Base-by-base conservation (phyloP, 768 basidiomycete genomes). In the Podaxis carcinomalis region DNA sequence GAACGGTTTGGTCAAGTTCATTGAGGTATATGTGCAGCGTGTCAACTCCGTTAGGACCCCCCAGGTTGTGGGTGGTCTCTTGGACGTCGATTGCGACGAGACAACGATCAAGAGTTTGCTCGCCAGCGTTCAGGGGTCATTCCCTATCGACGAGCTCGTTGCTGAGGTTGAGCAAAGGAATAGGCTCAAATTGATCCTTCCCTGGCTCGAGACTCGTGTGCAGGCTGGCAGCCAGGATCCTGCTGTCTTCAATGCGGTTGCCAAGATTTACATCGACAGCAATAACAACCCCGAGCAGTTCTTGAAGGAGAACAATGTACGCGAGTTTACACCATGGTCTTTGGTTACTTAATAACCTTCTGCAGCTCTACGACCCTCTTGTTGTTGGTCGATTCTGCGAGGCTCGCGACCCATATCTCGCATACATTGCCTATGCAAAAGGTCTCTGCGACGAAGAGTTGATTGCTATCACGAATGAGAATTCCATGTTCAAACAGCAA, bases 401-500 rank as follows among this genome's bases (percentile, higher is more conserved):
- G 77, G 92, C 92, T 56, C 90, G 97, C 46, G 97, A 99, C 72
- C 97, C 97, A 1, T 98, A 97, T 77, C 81, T 99, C 61, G 97
- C 97, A 23, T 99, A 96, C 77, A 98, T 99, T 67, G 97, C 97
- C 0, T 99, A 98, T 70, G 97, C 97, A 39, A 98, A 98, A 73
- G 97, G 97, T 60, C 90, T 98, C 75, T 99, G 97, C 71, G 97
- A 99, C 65, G 94, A 98, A 4, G 97, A 99, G 74, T 84, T 99
- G 62, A 95, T 99, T 69, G 74, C 86, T 21, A 96, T 99, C 73
- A 98, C 97, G 51, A 98, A 98, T 71, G 95, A 96, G 66, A 99
- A 99, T 78, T 89, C 95, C 11, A 99, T 99, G 97, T 99, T 95
- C 84, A 99, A 98, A 77, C 96, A 99, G 69, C 97, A 98, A 75